These are phyloP conservation scores for Incumbomyces delicatus DNA, from an alignment of 2,329 filamentous ascomycete species.

Conservation along the genomic window DNA sequence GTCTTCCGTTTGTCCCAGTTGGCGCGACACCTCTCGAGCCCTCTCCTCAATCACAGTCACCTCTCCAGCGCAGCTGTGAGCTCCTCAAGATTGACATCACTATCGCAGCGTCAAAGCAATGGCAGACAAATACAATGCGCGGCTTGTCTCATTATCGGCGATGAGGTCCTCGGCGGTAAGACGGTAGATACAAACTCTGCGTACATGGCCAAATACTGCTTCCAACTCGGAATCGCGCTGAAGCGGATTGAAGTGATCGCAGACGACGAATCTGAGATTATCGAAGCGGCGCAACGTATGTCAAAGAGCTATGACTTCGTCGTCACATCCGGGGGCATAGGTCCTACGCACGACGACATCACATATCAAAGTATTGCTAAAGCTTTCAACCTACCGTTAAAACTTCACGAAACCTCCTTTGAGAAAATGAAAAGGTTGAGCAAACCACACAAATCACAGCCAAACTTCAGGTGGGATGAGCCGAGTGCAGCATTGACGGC, in stretches of 20 bases:
- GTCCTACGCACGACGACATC: slow-evolving; percentile 94
- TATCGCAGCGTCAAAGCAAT: slow-evolving; percentile 20
- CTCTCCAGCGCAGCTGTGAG: slow-evolving; percentile 31
- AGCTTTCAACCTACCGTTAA: slow-evolving; percentile 68
- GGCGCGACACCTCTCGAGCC: slow-evolving; percentile 58
- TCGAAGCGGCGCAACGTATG: slow-evolving; percentile 80
- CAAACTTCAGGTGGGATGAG: slow-evolving; percentile 72
- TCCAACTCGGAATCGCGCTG: slow-evolving; percentile 55
- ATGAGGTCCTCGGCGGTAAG: slow-evolving; percentile 81
- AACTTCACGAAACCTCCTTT: slow-evolving; percentile 67
- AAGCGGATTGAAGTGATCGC: slow-evolving; percentile 88
- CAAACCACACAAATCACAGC: slow-evolving; percentile 61
- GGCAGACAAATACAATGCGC: slow-evolving; percentile 68
- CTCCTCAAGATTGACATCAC: slow-evolving; percentile 35
- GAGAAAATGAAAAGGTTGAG: slow-evolving; percentile 75
- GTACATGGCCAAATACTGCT: slow-evolving; percentile 58
- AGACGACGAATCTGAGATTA: slow-evolving; percentile 82
- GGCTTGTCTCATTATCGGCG: slow-evolving; percentile 89
- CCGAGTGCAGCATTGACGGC: slow-evolving; percentile 70
- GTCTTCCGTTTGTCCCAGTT: slow-evolving; percentile 66
- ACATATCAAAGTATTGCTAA: slow-evolving; percentile 91
- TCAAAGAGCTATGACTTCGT: slow-evolving; percentile 86
- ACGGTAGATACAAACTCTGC: slow-evolving; percentile 58
- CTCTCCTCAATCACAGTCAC: slow-evolving; percentile 49
- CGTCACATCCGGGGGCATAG: slow-evolving; percentile 90